Base-by-base conservation (phyloP, 2,329 filamentous ascomycete genomes). In the Ascochyta pisi region DNA sequence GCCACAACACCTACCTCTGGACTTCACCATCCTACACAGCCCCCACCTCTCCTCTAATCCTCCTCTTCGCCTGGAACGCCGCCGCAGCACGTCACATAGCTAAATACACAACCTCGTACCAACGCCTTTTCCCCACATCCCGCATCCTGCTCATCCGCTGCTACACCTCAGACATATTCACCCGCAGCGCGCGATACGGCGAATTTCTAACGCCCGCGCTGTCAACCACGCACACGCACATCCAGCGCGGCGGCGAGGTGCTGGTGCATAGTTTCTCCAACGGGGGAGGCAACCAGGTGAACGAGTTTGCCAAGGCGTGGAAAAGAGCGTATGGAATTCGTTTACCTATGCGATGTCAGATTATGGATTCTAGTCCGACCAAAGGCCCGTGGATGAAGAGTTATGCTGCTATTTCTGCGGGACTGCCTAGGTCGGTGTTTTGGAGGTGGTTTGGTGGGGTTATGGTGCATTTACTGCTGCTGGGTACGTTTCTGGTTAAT, bases 221-320 rank as follows among this genome's bases (percentile, higher is more conserved):
- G 22, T 61, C 68, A 3, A 37, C 69, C 6, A 64, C 74, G 3
- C 46, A 58, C 23, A 57, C 66, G 19, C 68, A 74, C 51, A 51
- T 57, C 2, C 48, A 55, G 12, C 49, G 24, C 23, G 67, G 68
- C 2, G 68, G 70, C 7, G 53, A 68, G 23, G 48, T 76, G 6
- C 63, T 76, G 2, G 66, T 73, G 22, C 73, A 76, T 44, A 71
- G 66, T 39, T 74, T 73, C 47, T 73, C 69, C 26, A 76, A 76
- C 35, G 74, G 74, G 6, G 74, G 74, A 7, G 71, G 66, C 5
- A 72, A 70, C 29, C 70, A 75, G 47, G 50, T 73, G 34, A 65
- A 65, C 16, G 65, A 74, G 42, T 67, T 76, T 50, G 68, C 65
- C 3, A 70, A 69, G 39, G 62, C 63, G n/a, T 76, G 72, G 69